Percentiles rank a stretch among this genome's conserved stretches.
phyloP scores from a whole-genome alignment of 2,329 filamentous ascomycete species.

The Ceratocystis diversiconidia region DNA sequence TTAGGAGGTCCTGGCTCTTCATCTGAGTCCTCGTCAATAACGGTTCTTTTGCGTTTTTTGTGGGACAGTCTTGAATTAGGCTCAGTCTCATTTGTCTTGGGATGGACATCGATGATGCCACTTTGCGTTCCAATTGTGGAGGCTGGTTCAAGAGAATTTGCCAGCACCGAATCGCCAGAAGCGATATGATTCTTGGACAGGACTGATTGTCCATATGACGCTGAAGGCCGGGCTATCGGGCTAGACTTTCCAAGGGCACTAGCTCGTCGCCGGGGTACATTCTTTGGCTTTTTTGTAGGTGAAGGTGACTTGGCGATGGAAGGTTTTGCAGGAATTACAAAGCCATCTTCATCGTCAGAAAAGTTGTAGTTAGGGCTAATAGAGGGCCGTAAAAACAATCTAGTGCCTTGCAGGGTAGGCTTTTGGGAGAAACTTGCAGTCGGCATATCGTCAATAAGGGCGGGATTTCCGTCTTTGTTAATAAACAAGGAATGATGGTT shows the following conservation, averaged over 20 bases:
- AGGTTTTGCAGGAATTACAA: slow-evolving; percentile 9
- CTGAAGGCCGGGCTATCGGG: background rate
- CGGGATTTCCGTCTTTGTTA: background rate
- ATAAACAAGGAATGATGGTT: background rate
- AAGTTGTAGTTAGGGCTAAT: slow-evolving; percentile 20
- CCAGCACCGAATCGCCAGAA: background rate
- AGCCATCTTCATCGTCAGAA: slow-evolving; percentile 21
- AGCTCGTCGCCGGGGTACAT: background rate
- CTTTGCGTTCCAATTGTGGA: background rate
- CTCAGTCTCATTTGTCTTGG: background rate
- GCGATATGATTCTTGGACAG: background rate
- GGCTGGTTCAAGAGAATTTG: background rate
- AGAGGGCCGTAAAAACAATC: slow-evolving; percentile 3
- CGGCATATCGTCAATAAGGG: background rate
- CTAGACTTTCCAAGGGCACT: background rate
- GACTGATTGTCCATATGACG: background rate
- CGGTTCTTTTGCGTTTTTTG: background rate
- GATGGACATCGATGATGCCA: background rate
- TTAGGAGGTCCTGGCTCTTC: background rate
- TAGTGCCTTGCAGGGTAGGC: background rate
- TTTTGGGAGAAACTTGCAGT: background rate
- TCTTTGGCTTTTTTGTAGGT: background rate
- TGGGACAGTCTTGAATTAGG: background rate
- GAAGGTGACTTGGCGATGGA: background rate
- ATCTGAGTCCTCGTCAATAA: background rate